These are phyloP conservation scores for Teunomyces atbi DNA, from an alignment of 805 yeast species.

Conservation along the genomic window DNA sequence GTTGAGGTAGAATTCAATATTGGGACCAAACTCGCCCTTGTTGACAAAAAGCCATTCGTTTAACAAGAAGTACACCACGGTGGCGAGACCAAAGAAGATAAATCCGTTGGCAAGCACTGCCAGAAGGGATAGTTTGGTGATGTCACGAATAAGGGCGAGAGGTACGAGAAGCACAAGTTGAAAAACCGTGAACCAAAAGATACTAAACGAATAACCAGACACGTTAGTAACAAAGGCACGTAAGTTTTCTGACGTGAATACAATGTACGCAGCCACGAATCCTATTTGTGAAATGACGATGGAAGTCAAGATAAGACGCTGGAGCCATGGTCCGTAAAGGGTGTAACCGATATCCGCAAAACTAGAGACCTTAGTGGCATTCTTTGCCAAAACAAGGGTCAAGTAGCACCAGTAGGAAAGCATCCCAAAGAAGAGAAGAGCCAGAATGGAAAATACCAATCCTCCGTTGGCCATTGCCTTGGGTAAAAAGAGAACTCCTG, in stretches of 20 bases:
- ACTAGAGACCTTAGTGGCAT: conserved; percentile 61
- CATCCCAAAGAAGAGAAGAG: conserved; percentile 59
- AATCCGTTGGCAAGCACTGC: conserved; percentile 72
- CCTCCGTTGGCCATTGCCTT: conserved; percentile 76
- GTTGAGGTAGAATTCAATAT: conserved; percentile 53
- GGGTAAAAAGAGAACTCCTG: conserved; percentile 72
- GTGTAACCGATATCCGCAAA: conserved; percentile 73
- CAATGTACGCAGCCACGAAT: conserved; percentile 77
- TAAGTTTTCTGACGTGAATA: conserved; percentile 72
- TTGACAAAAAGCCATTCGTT: conserved; percentile 45
- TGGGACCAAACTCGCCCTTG: conserved; percentile 40
- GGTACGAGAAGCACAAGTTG: conserved; percentile 66
- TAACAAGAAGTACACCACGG: conserved; percentile 57
- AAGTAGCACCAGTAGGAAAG: conserved; percentile 79
- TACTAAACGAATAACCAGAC: conserved; percentile 36
- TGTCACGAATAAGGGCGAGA: conserved; percentile 69
- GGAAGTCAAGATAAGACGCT: conserved; percentile 58
- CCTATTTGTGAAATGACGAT: conserved; percentile 74
- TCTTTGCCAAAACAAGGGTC: conserved; percentile 58
- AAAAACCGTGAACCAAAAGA: conserved; percentile 45
- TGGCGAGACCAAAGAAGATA: conserved; percentile 62
- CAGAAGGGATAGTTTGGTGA: conserved; percentile 69
- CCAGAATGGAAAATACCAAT: conserved; percentile 51
- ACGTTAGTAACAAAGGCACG: conserved; percentile 59
- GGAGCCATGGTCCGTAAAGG: conserved; percentile 66